Percentiles rank a stretch among this genome's conserved stretches.
Conservation (phyloP, 768 basidiomycete genomes). For the Termitomyces sp. region DNA sequence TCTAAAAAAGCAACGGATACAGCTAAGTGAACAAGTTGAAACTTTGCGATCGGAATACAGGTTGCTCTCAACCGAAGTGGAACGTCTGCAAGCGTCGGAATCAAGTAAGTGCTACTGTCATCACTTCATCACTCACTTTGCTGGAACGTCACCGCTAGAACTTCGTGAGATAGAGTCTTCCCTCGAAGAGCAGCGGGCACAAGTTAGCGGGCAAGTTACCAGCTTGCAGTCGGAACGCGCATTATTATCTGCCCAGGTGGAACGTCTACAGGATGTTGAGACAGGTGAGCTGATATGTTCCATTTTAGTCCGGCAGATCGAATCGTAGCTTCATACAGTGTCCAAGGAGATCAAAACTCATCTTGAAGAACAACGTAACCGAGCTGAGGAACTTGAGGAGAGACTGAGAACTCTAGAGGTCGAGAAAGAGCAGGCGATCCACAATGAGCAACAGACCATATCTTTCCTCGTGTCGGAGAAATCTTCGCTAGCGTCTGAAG, state of each 20-base stretch:
- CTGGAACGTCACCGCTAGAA: neutral
- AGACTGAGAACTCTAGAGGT: constrained; percentile 23
- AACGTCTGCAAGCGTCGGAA: constrained; percentile 15
- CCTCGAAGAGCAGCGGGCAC: constrained; percentile 18
- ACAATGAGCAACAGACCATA: constrained; percentile 70
- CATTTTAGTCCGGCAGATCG: neutral
- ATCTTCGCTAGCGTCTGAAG: constrained; percentile 47
- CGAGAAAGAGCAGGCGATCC: constrained; percentile 29
- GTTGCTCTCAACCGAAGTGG: constrained; percentile 21
- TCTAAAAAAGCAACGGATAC: constrained; percentile 17
- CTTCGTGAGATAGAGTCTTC: neutral
- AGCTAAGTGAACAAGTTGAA: constrained; percentile 8
- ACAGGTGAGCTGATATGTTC: constrained; percentile 19
- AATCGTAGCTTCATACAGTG: constrained; percentile 16
- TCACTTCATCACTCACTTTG: neutral
- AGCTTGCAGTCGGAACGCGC: constrained; percentile 21
- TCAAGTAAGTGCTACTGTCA: neutral
- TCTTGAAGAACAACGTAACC: constrained; percentile 27
- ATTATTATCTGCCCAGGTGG: constrained; percentile 21
- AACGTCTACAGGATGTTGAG: constrained; percentile 24
- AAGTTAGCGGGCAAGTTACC: constrained; percentile 8
- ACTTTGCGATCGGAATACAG: constrained; percentile 21
- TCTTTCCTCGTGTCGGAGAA: constrained; percentile 74
- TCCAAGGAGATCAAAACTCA: constrained; percentile 24
- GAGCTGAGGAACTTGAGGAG: constrained; percentile 23